These are phyloP conservation scores for Phytophthora fragariae DNA, from an alignment of 352 stramenopile genomes.

Conservation along the genomic window DNA sequence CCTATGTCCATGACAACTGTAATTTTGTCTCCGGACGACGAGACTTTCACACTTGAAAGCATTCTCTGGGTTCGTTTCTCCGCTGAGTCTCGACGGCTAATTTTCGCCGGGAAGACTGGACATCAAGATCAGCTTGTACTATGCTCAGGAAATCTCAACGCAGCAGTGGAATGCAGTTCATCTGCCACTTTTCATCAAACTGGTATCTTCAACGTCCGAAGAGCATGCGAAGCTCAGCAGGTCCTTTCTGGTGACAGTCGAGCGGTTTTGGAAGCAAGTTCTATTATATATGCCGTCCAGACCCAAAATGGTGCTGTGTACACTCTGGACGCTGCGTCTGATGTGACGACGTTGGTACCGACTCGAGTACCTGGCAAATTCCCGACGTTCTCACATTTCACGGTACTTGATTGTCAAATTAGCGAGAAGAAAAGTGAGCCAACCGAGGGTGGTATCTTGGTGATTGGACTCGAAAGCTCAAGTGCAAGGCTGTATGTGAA, in stretches of 20 bases:
- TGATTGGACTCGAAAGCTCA: constrained; percentile 50
- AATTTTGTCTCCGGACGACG: constrained; percentile 1
- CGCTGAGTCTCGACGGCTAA: constrained; percentile 24
- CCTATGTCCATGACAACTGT: constrained; percentile 18
- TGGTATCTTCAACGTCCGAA: constrained; percentile 24
- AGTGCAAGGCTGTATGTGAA: constrained; percentile 67
- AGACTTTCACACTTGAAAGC: constrained; percentile 19
- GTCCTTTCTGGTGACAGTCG: background rate
- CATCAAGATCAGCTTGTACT: constrained; percentile 43
- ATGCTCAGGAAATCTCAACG: constrained; percentile 12
- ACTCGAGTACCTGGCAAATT: constrained; percentile 30
- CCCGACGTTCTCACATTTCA: constrained; percentile 49
- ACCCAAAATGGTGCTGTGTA: constrained; percentile 51
- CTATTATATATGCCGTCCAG: constrained; percentile 41
- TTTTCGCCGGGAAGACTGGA: constrained; percentile 43
- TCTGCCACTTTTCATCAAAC: constrained; percentile 9
- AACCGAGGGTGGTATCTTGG: constrained; percentile 14
- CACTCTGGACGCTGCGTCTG: constrained; percentile 24
- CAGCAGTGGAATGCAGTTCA: constrained; percentile 5
- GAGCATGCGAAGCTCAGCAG: constrained; percentile 25
- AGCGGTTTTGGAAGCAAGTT: background rate
- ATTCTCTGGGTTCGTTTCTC: constrained; percentile 48
- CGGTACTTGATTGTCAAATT: constrained; percentile 26
- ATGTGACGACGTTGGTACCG: background rate
- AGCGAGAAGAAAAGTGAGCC: constrained; percentile 1